A percentile compares a stretch with the other conserved stretches of the same genome.
These are phyloP conservation scores for Magnolia sinica DNA, from an alignment of 164 flowering plant species.

Conservation along the genomic window DNA sequence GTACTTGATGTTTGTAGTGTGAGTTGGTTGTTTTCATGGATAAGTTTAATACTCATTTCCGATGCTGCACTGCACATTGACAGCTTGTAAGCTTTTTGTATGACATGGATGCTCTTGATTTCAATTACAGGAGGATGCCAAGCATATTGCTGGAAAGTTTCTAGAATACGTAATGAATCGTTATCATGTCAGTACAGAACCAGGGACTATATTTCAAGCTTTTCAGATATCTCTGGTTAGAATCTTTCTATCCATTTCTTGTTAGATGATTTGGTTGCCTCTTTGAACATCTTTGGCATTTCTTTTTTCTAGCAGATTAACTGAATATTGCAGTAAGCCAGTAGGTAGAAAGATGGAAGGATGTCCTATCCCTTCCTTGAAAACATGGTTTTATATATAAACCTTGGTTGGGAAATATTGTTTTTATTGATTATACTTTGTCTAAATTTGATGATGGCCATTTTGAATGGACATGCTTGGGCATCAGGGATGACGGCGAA, in stretches of 20 bases:
- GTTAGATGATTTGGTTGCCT: background rate
- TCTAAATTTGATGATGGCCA: too few species aligned
- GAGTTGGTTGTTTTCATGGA: too few species aligned
- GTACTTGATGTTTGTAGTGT: too few species aligned
- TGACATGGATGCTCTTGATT: background rate
- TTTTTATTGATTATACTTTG: too few species aligned
- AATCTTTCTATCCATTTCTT: background rate
- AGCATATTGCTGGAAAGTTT: slow-evolving; percentile 39
- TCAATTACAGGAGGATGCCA: slow-evolving; percentile 55
- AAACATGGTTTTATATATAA: too few species aligned
- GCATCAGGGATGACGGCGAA: too few species aligned
- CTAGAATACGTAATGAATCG: slow-evolving; percentile 67
- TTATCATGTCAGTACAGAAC: slow-evolving; percentile 49
- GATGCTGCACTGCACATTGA: background rate
- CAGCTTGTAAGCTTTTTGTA: background rate
- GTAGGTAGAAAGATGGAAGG: background rate
- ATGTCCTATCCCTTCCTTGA: background rate
- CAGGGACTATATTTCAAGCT: slow-evolving; percentile 60
- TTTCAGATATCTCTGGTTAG: slow-evolving; percentile 84
- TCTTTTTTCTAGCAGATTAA: background rate
- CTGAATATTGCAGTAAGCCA: background rate
- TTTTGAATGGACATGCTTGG: too few species aligned
- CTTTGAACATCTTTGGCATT: background rate
- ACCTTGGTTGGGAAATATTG: background rate
- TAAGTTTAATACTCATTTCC: background rate